These are phyloP conservation scores for Skeletonema potamos DNA, from an alignment of 108 stramenopile genomes.

Conservation along the genomic window DNA sequence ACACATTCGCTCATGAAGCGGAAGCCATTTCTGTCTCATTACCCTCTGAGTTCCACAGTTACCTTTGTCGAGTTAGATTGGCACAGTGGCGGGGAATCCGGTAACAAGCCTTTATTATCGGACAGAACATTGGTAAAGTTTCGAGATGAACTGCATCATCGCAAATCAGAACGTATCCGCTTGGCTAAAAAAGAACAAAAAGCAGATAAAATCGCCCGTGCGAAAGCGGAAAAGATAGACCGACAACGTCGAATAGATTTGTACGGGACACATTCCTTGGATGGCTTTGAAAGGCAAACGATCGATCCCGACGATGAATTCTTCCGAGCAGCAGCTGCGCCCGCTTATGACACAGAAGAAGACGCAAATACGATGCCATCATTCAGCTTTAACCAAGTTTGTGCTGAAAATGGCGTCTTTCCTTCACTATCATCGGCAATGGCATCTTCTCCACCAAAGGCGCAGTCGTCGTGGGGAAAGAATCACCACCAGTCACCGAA, in stretches of 20 bases:
- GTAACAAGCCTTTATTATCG: conserved; percentile 52
- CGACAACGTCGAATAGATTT: conserved; percentile 44
- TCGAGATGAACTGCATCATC: conserved; percentile 63
- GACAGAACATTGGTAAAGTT: conserved; percentile 57
- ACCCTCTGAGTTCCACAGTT: conserved; percentile 62
- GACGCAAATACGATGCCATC: not conserved
- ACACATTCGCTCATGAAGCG: conserved; percentile 65
- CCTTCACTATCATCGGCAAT: not conserved
- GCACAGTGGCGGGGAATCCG: conserved; percentile 24
- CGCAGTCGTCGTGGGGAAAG: not conserved
- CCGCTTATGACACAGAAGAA: conserved; percentile 4
- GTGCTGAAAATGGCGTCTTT: not conserved
- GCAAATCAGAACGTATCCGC: conserved; percentile 54
- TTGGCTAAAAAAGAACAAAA: conserved; percentile 56
- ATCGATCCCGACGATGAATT: conserved; percentile 73
- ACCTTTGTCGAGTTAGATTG: conserved; percentile 71
- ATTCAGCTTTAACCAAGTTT: not conserved
- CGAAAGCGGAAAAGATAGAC: conserved; percentile 42
- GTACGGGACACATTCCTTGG: conserved; percentile 26
- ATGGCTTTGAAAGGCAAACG: conserved; percentile 33
- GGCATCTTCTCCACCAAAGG: not conserved
- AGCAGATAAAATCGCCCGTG: conserved; percentile 41
- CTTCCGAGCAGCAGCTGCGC: conserved; percentile 38
- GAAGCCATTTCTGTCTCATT: conserved; percentile 72
- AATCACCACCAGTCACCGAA: not conserved